Percentiles rank a stretch among this genome's conserved stretches.
These are phyloP conservation scores for Craterostigma plantagineum DNA, from an alignment of 257 asterid species.

Conservation along the genomic window DNA sequence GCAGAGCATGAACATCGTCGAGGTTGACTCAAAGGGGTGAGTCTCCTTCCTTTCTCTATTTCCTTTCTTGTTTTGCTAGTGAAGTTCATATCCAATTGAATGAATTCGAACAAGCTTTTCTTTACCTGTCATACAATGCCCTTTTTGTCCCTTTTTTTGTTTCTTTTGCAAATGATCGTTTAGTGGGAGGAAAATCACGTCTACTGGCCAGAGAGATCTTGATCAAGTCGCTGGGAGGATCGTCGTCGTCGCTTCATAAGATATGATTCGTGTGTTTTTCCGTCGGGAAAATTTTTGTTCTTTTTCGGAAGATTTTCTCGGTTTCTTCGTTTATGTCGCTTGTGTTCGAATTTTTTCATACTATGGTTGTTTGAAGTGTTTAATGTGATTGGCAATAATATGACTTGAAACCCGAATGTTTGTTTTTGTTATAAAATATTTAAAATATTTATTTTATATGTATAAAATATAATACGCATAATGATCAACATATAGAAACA, in stretches of 20 bases:
- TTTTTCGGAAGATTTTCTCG: too few species aligned
- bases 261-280: neutral
- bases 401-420: too few species aligned
- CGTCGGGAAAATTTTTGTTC: too few species aligned
- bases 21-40: slow-evolving; percentile 68
- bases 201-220: slow-evolving; percentile 75
- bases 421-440: too few species aligned
- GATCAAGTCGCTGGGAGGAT: slow-evolving; percentile 90
- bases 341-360: too few species aligned
- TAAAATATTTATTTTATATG: too few species aligned
- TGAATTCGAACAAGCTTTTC: neutral
- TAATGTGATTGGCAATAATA: too few species aligned
- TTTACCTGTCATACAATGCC: neutral
- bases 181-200: slow-evolving; percentile 84
- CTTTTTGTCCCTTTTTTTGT: neutral
- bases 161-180: neutral
- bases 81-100: neutral
- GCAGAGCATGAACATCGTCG: slow-evolving; percentile 60
- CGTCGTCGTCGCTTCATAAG: slow-evolving; percentile 35
- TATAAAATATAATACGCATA: too few species aligned
- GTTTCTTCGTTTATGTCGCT: too few species aligned
- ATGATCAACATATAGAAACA: too few species aligned
- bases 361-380: too few species aligned
- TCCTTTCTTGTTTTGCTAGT: too few species aligned
- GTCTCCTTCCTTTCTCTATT: slow-evolving; percentile 1